Conservation (phyloP, 2,329 filamentous ascomycete species). For the Trichoderma simmonsii region DNA sequence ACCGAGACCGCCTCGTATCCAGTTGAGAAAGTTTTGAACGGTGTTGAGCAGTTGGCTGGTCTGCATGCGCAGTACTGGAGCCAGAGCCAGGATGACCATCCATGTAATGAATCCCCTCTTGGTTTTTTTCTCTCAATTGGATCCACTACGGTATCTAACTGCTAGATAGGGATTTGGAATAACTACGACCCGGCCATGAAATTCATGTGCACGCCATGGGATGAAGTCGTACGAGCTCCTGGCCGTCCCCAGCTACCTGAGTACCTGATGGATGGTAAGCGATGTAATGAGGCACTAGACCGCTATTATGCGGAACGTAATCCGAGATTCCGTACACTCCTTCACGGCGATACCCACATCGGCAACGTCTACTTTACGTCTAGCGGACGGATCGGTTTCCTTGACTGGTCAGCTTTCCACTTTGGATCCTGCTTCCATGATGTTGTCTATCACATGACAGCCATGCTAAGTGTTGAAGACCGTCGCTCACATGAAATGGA, state of each 20-base stretch:
- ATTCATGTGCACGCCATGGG: constrained; percentile 9
- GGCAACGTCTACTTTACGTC: constrained; percentile 4
- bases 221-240: not conserved
- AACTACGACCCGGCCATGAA: constrained; percentile 12
- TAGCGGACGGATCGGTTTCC: not conserved
- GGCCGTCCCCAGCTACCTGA: not conserved
- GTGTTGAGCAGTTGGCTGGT: constrained; percentile 4
- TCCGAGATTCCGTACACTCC: not conserved
- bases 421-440: constrained; percentile 11
- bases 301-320: constrained; percentile 7
- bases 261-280: constrained; percentile 3
- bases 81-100: constrained; percentile 5
- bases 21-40: constrained; percentile 2
- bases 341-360: constrained; percentile 1
- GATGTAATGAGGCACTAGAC: constrained; percentile 1
- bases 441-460: constrained; percentile 13
- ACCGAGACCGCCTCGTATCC: not conserved
- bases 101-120: constrained; percentile 3
- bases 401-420: constrained; percentile 8
- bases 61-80: constrained; percentile 9
- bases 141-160: not conserved
- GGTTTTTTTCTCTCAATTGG: not conserved
- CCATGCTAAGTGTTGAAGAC: constrained; percentile 2
- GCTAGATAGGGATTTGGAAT: constrained; percentile 2
- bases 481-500: constrained; percentile 4